Conservation (phyloP, 345 rosid genomes). For the Anacardium occidentale region DNA sequence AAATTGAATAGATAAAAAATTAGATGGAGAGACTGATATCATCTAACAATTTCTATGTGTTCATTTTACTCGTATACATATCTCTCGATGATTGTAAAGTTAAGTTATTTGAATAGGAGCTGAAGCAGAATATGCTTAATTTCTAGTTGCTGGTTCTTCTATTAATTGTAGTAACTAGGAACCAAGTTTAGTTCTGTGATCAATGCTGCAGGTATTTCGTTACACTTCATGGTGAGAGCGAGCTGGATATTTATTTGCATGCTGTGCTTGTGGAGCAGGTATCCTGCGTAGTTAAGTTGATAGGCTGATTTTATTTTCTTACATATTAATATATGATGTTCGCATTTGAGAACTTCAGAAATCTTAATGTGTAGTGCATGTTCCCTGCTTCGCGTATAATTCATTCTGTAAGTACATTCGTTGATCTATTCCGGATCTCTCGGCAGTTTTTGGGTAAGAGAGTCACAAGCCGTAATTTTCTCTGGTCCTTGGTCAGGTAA, state of each 20-base stretch:
- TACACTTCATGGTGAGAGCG: constrained; percentile 2
- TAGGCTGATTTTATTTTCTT: neutral
- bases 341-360: neutral
- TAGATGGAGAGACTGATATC: neutral
- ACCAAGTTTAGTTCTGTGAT: neutral
- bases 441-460: constrained; percentile 49
- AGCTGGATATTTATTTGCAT: neutral
- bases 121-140: constrained; percentile 10
- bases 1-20: constrained; percentile 2
- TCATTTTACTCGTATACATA: neutral
- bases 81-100: constrained; percentile 13
- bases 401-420: constrained; percentile 46
- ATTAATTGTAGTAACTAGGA: neutral
- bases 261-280: neutral
- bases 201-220: constrained; percentile 2
- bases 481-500: constrained; percentile 48
- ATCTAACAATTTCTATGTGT: constrained; percentile 5
- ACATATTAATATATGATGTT: neutral
- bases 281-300: constrained; percentile 4
- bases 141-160: constrained; percentile 1
- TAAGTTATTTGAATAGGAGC: neutral
- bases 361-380: neutral
- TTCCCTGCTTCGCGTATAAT: constrained; percentile 29
- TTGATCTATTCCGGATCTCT: constrained; percentile 62
- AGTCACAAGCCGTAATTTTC: constrained; percentile 48